Conservation (phyloP, 2,329 filamentous ascomycete species). For the Pleurostoma richardsiae region DNA sequence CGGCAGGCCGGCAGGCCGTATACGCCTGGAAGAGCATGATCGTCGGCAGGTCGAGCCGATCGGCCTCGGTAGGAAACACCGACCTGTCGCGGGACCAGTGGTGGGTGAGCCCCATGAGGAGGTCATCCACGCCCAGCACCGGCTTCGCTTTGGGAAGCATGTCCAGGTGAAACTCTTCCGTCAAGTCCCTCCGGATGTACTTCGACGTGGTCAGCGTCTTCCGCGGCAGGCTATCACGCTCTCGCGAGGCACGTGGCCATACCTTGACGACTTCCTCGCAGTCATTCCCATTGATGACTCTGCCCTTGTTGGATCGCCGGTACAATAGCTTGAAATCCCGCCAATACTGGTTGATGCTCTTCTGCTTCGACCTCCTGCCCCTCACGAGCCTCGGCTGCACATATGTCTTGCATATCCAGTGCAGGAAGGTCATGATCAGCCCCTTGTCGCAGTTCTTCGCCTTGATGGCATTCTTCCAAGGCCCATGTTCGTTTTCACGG, state of each 20-base stretch:
- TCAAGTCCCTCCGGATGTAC: neutral
- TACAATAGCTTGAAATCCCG: constrained; percentile 15
- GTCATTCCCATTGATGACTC: constrained; percentile 11
- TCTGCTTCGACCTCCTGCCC: constrained; percentile 7
- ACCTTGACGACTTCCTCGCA: neutral
- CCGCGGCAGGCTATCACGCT: neutral
- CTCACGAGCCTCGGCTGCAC: constrained; percentile 4
- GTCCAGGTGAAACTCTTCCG: neutral
- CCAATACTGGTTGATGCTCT: constrained; percentile 14
- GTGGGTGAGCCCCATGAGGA: constrained; percentile 11
- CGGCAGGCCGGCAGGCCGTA: constrained; percentile 13
- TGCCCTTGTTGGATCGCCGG: constrained; percentile 9
- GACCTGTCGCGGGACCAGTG: constrained; percentile 14
- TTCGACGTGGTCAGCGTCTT: neutral
- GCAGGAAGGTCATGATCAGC: constrained; percentile 16
- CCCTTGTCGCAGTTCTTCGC: constrained; percentile 13
- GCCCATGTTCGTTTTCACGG: constrained; percentile 1
- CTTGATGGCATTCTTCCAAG: constrained; percentile 10
- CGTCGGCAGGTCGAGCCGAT: constrained; percentile 13
- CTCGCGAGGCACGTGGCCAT: neutral
- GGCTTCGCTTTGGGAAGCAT: constrained; percentile 4
- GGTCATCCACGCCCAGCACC: constrained; percentile 9
- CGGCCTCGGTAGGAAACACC: constrained; percentile 16
- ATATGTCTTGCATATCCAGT: constrained; percentile 15
- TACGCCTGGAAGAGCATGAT: constrained; percentile 19